A percentile compares a stretch with the other conserved stretches of the same genome.
Conservation (phyloP, 371 early-diverging fungal species). For the Mortierella sp. region DNA sequence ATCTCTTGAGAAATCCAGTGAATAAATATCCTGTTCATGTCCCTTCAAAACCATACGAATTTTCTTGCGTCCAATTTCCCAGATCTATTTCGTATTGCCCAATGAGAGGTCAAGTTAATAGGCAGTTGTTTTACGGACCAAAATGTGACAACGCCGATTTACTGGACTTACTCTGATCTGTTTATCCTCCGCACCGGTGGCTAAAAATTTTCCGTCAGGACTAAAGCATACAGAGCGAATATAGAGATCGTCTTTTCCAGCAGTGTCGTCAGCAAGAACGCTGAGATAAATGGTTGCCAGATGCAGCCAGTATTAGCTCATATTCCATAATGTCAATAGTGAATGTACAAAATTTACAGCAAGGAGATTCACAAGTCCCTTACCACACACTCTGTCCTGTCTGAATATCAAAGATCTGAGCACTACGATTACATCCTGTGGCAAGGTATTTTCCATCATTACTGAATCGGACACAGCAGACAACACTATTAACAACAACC, state of each 20-base stretch:
- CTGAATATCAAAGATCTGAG: constrained; percentile 89
- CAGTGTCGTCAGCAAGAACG: constrained; percentile 82
- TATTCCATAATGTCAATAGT: too few relatives aligned
- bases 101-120: too few relatives aligned
- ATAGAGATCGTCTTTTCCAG: constrained; percentile 88
- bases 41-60: constrained; percentile 83
- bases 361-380: constrained; percentile 22
- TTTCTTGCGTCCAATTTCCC: constrained; percentile 80
- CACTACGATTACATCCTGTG: constrained; percentile 94
- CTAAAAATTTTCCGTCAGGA: constrained; percentile 91
- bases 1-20: constrained; percentile 95
- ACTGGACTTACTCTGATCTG: constrained; percentile 82
- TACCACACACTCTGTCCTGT: constrained; percentile 81
- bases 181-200: constrained; percentile 98
- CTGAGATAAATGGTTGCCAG: constrained; percentile 47
- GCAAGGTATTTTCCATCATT: constrained; percentile 94
- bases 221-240: constrained; percentile 98
- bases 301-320: too few relatives aligned
- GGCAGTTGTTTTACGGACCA: not conserved
- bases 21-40: constrained; percentile 98
- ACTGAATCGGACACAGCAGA: constrained; percentile 97
- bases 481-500: constrained; percentile 77
- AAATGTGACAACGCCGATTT: not conserved
- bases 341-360: too few relatives aligned
- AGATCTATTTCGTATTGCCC: too few relatives aligned